Percentiles rank a stretch among this genome's conserved stretches.
These are phyloP conservation scores for Phytophthora hibernalis DNA, from an alignment of 352 stramenopile species.

Conservation along the genomic window DNA sequence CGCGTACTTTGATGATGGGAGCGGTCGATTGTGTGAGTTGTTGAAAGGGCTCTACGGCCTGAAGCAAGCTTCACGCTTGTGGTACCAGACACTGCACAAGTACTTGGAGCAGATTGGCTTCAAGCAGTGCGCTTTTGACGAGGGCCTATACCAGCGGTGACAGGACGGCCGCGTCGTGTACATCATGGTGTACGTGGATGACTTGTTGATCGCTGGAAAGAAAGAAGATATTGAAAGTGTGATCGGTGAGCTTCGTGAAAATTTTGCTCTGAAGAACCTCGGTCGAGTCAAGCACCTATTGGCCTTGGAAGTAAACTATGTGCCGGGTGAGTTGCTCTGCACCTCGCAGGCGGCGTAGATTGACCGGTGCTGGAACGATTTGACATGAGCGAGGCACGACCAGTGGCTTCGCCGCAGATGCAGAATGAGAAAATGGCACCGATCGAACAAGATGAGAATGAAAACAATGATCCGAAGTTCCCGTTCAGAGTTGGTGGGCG, in stretches of 20 bases:
- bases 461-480: background rate
- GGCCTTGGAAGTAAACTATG: slow-evolving; percentile 2
- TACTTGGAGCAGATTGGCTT: slow-evolving; percentile 6
- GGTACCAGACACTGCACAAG: slow-evolving; percentile 3
- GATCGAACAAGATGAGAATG: slow-evolving; percentile 3
- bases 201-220: slow-evolving; percentile 3
- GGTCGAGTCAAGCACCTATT: slow-evolving; percentile 4
- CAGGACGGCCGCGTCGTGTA: background rate
- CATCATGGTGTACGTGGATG: slow-evolving; percentile 6
- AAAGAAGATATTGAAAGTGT: background rate
- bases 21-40: background rate
- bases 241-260: background rate
- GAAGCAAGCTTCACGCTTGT: slow-evolving; percentile 7
- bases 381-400: background rate
- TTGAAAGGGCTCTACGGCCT: slow-evolving; percentile 7
- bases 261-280: slow-evolving; percentile 6
- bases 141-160: background rate
- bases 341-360: slow-evolving; percentile 4
- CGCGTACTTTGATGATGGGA: slow-evolving; percentile 2
- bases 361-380: slow-evolving; percentile 3
- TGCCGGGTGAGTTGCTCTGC: background rate
- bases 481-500: slow-evolving; percentile 6
- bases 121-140: slow-evolving; percentile 2
- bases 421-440: slow-evolving; percentile 3
- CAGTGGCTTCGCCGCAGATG: background rate